These are phyloP conservation scores for Astrephomene gubernaculifera DNA, from an alignment of 139 green algal species.

Conservation along the genomic window DNA sequence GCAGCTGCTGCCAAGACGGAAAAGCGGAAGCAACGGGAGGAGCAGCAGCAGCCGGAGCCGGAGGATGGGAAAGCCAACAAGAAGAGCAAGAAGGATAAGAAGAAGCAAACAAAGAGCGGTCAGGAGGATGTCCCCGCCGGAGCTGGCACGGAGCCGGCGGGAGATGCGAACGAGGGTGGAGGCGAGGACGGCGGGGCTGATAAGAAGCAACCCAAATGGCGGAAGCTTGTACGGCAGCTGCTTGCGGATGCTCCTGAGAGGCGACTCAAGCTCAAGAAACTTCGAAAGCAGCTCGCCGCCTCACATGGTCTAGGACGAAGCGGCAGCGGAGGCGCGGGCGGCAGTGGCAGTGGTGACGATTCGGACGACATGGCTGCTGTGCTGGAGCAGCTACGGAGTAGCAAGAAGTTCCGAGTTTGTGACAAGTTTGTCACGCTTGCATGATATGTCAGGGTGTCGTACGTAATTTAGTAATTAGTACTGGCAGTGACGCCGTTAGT, in stretches of 20 bases:
- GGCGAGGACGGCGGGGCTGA: neutral
- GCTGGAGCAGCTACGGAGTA: slow-evolving; percentile 41
- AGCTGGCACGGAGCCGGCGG: neutral
- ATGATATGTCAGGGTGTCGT: too few relatives aligned
- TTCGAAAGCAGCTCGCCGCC: slow-evolving; percentile 39
- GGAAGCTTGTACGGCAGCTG: slow-evolving; percentile 51
- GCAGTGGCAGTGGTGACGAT: neutral
- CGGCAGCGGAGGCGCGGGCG: neutral
- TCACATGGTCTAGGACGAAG: neutral
- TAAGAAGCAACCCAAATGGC: slow-evolving; percentile 48
- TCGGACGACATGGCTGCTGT: slow-evolving; percentile 7
- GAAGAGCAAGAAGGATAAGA: neutral
- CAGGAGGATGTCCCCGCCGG: neutral
- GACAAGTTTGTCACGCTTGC: slow-evolving; percentile 53
- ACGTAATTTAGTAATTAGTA: too few relatives aligned
- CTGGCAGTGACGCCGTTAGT: too few relatives aligned
- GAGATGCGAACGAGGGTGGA: neutral
- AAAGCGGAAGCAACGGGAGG: neutral
- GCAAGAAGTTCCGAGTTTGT: slow-evolving; percentile 51
- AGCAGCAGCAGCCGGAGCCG: too few relatives aligned
- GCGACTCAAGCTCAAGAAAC: slow-evolving; percentile 56
- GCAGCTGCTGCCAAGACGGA: neutral
- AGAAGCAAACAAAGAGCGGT: neutral
- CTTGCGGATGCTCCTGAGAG: slow-evolving; percentile 53
- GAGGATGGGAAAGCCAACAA: slow-evolving; percentile 11